Evolutionary conservation across 2,329 filamentous ascomycete genomes (phyloP), one percentile per base, ranked within the genome.

Genomic region (Neoascochyta sp.): DNA sequence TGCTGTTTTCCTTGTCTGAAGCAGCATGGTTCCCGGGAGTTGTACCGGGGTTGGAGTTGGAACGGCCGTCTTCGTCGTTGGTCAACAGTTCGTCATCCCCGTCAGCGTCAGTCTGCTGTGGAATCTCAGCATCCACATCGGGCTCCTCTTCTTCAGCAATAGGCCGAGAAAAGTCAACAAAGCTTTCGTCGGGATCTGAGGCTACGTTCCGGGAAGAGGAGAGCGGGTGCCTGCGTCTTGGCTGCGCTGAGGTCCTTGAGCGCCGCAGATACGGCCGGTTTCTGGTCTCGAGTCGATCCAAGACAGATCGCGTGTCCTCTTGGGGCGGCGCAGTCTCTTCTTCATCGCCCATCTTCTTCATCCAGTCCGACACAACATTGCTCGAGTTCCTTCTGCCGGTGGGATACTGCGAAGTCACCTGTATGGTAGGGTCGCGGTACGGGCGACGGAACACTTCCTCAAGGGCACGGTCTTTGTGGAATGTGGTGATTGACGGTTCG

Each of bases 1-100:
- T 33, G 27, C 45, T 47, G 16, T 54, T 58, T 17, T 62, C 54
- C 24, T 56, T 57, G 16, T 55, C 42, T 8, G 32, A 31, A 3
- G 20, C 27, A 2, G 53, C 51, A 14, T 32, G 29, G 7, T 39
- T 26, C 15, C 32, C 41, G 5, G 43, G 38, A n/a, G 39, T 50
- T 3, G 41, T 37, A 18, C 47, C 41, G 24, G 35, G 41, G 25
- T 50, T 47, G 3, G 61, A 60, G 6, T 55, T 59, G 5, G 42
- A 49, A 15, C 47, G 45, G n/a, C 63, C 64, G n/a, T 73, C 68
- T 16, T 73, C 69, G 17, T 80, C 78, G 34, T 89, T 83, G 3
- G 84, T 89, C 9, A 85, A 75, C n/a, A 89, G 69, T 60, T 95
- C 89, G 50, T 95, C 89, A 50, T 95, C 89, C 1, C 87, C 86